Conservation (phyloP, 2,329 filamentous ascomycete species). For the Cladophialophora carrionii region DNA sequence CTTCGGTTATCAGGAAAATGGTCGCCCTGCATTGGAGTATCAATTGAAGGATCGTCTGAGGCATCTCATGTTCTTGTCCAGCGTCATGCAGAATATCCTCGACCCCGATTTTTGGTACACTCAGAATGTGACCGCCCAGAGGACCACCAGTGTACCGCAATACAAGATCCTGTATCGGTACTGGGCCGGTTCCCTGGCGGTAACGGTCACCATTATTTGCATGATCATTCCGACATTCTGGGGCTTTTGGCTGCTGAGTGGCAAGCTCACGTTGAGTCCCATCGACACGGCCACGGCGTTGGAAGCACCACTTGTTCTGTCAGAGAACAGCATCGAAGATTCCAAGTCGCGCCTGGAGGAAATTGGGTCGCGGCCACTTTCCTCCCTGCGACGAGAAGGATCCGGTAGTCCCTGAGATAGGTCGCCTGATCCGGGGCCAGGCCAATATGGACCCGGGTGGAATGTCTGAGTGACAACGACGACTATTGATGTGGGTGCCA, state of each 20-base stretch:
- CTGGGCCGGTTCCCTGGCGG: slow-evolving; percentile 8
- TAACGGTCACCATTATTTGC: slow-evolving; percentile 7
- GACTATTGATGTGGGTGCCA: not conserved
- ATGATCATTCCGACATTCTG: slow-evolving; percentile 17
- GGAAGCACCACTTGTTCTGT: not conserved
- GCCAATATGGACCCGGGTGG: no score
- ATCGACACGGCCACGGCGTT: slow-evolving; percentile 11
- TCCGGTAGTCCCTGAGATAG: not conserved
- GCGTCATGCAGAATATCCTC: not conserved
- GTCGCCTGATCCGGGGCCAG: no score
- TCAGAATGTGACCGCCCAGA: not conserved
- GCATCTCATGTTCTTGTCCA: slow-evolving; percentile 7
- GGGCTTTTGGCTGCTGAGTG: slow-evolving; percentile 10
- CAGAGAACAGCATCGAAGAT: slow-evolving; percentile 23
- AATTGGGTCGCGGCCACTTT: not conserved
- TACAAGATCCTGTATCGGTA: slow-evolving; percentile 5
- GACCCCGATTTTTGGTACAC: not conserved
- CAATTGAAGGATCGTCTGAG: not conserved
- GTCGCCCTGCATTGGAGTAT: not conserved
- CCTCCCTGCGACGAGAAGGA: not conserved
- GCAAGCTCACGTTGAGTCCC: slow-evolving; percentile 9
- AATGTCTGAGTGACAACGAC: not conserved
- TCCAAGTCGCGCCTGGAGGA: not conserved
- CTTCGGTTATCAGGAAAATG: not conserved
- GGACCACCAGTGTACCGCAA: not conserved